Conservation (phyloP, 495 filamentous ascomycete species). For the Staphylotrichum tortipilum region DNA sequence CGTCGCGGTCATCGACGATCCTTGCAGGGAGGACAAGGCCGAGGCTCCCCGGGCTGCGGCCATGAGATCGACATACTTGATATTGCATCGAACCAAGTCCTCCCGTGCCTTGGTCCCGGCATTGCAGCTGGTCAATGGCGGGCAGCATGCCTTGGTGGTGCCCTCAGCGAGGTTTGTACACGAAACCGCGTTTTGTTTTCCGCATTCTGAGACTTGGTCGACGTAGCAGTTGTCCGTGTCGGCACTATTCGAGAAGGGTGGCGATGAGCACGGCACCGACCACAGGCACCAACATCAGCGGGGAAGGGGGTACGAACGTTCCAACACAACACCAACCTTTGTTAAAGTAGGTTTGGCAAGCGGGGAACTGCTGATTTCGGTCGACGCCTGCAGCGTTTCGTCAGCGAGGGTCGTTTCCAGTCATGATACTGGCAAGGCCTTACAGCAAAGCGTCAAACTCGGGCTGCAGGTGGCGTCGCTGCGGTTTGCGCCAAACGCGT, state of each 20-base stretch:
- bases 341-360: slow-evolving; percentile 2
- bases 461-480: neutral
- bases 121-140: slow-evolving; percentile 9
- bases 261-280: neutral
- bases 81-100: neutral
- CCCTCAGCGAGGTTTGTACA: slow-evolving; percentile 9
- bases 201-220: slow-evolving; percentile 8
- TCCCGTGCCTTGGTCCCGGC: neutral
- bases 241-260: neutral
- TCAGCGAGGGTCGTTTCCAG: neutral
- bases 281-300: too few relatives aligned
- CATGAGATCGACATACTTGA: neutral
- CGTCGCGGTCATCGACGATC: neutral
- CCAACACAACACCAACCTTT: slow-evolving; percentile 11
- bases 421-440: neutral
- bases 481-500: neutral
- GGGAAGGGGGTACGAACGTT: neutral
- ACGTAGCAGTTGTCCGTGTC: slow-evolving; percentile 5
- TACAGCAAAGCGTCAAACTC: neutral
- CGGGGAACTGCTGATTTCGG: slow-evolving; percentile 1
- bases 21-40: neutral
- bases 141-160: slow-evolving; percentile 10
- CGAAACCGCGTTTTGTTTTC: neutral
- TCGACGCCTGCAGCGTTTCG: slow-evolving; percentile 1
- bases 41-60: neutral